A percentile compares a stretch with the other conserved stretches of the same genome.
Conservation (phyloP, 2,329 filamentous ascomycete species). For the Hymenoscyphus occultus region DNA sequence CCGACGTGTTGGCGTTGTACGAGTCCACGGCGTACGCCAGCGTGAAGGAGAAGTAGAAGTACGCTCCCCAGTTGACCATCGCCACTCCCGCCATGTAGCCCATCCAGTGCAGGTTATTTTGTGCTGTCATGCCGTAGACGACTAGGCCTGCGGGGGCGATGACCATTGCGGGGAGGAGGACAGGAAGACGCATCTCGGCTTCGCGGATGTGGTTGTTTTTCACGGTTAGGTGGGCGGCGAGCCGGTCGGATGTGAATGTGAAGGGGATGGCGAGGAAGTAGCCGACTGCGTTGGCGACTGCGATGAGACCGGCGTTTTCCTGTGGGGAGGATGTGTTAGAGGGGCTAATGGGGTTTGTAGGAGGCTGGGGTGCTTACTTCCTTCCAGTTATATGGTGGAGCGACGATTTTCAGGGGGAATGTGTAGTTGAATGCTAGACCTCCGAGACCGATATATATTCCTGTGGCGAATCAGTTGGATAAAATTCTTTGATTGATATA, state of each 20-base stretch:
- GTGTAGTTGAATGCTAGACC: constrained; percentile 50
- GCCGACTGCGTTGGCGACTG: constrained; percentile 40
- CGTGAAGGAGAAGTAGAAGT: constrained; percentile 56
- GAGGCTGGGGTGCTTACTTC: constrained; percentile 32
- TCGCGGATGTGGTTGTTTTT: constrained; percentile 41
- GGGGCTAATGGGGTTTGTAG: neutral
- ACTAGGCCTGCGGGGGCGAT: constrained; percentile 55
- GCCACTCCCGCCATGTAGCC: constrained; percentile 49
- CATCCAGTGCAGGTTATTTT: constrained; percentile 51
- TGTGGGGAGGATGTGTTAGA: constrained; percentile 17
- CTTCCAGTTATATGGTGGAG: constrained; percentile 46
- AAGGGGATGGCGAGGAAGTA: constrained; percentile 45
- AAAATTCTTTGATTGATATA: neutral
- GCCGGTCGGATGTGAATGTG: constrained; percentile 40
- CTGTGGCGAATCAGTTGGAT: constrained; percentile 18
- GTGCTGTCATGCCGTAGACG: constrained; percentile 55
- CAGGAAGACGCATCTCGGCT: constrained; percentile 41
- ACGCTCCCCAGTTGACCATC: constrained; percentile 48
- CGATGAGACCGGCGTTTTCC: constrained; percentile 45
- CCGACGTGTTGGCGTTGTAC: constrained; percentile 56
- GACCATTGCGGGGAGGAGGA: constrained; percentile 50
- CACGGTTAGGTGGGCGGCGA: constrained; percentile 40
- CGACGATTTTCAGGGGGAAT: constrained; percentile 47
- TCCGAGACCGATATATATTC: constrained; percentile 47
- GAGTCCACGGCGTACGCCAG: constrained; percentile 60